These are phyloP conservation scores for Gautieria morchelliformis DNA, from an alignment of 768 basidiomycete genomes.

Conservation along the genomic window DNA sequence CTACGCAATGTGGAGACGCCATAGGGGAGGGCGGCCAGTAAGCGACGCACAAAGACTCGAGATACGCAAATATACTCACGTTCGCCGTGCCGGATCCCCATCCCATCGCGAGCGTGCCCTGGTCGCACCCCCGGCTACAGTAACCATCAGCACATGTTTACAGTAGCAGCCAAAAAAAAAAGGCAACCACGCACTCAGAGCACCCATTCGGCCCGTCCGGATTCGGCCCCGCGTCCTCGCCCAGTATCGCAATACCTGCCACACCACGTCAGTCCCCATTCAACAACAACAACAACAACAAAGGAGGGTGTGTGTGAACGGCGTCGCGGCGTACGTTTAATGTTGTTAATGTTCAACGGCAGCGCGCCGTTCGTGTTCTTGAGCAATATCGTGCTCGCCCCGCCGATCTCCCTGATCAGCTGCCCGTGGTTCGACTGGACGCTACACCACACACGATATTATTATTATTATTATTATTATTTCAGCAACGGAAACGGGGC, in stretches of 20 bases:
- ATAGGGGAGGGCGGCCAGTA: no score
- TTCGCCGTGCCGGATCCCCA: conserved; percentile 85
- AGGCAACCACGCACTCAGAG: conserved; percentile 31
- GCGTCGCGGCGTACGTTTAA: conserved; percentile 7
- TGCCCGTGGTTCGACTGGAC: conserved; percentile 9
- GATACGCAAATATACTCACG: conserved; percentile 24
- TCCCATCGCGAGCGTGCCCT: conserved; percentile 79
- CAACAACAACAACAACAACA: background rate
- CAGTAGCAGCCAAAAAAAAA: background rate
- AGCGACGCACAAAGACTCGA: background rate
- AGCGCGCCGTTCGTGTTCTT: conserved; percentile 28
- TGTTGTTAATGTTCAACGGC: conserved; percentile 17
- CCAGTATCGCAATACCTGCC: conserved; percentile 28
- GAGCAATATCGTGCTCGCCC: conserved; percentile 49
- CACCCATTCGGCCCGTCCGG: conserved; percentile 63
- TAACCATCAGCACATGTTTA: background rate
- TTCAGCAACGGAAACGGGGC: no score
- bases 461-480: no score
- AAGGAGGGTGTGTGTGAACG: background rate
- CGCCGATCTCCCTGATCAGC: conserved; percentile 36
- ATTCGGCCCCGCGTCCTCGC: conserved; percentile 52
- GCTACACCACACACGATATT: background rate
- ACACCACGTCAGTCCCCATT: background rate
- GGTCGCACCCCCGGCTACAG: conserved; percentile 38
- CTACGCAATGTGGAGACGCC: background rate